Evolutionary conservation across 179 eudicot genomes (phyloP).

Genomic region (Sideroxylon spinosum): DNA sequence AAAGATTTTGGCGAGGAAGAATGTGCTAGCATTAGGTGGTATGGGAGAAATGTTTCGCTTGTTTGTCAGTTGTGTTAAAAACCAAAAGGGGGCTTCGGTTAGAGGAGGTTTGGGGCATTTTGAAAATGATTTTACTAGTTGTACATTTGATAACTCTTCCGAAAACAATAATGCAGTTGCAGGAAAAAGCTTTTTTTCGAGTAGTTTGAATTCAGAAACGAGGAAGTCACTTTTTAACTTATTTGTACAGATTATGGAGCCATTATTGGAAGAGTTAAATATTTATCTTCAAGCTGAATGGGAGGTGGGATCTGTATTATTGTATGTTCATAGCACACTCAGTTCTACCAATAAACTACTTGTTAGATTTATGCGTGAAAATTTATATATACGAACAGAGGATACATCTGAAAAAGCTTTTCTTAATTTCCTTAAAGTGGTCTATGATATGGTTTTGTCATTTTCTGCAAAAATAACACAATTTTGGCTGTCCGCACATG

Average conservation of each 20-base stretch:
- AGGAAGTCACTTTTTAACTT: constrained; percentile 68
- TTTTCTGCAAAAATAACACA: constrained; percentile 41
- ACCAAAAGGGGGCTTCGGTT: constrained; percentile 45
- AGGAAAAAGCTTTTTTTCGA: constrained; percentile 28
- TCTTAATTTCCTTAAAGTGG: constrained; percentile 58
- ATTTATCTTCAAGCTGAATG: constrained; percentile 36
- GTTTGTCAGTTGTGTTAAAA: constrained; percentile 57
- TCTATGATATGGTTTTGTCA: constrained; percentile 46
- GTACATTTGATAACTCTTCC: constrained; percentile 18
- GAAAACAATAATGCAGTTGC: constrained; percentile 21
- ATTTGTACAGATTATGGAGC: constrained; percentile 70
- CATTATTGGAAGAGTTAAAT: constrained; percentile 46
- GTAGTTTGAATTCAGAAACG: constrained; percentile 35
- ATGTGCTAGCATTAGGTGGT: constrained; percentile 48
- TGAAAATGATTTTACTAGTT: constrained; percentile 24
- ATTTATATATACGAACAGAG: constrained; percentile 60
- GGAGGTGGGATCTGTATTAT: constrained; percentile 33
- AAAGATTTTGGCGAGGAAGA: constrained; percentile 50
- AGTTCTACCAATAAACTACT: constrained; percentile 56
- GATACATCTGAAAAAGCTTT: constrained; percentile 72
- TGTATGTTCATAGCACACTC: constrained; percentile 35
- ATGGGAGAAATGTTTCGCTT: constrained; percentile 66
- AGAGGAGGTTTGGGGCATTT: constrained; percentile 28
- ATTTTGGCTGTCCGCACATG: constrained; percentile 31
- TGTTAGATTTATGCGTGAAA: constrained; percentile 47